A percentile compares a stretch with the other conserved stretches of the same genome.
Conservation (phyloP, 805 yeast genomes). For the Kodamaea restingae region DNA sequence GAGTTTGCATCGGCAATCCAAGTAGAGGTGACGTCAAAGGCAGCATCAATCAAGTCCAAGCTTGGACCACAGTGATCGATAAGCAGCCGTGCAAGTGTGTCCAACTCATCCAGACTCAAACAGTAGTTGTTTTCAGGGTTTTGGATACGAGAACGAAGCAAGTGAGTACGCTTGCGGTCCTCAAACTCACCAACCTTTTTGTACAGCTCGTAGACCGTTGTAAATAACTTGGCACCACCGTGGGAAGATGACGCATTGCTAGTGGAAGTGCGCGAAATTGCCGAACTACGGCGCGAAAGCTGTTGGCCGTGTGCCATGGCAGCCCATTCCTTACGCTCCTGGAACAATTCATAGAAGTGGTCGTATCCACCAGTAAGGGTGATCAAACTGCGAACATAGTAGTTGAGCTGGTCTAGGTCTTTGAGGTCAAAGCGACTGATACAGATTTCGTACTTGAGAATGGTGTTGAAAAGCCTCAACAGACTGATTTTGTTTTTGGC, state of each 20-base stretch:
- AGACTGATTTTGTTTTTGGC: constrained; percentile 17
- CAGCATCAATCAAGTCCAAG: constrained; percentile 15
- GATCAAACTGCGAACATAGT: constrained; percentile 20
- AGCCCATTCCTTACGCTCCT: constrained; percentile 23
- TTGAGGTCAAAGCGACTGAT: constrained; percentile 26
- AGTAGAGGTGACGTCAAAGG: constrained; percentile 14
- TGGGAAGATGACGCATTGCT: not conserved
- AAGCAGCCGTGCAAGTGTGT: constrained; percentile 21
- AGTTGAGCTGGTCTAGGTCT: constrained; percentile 24
- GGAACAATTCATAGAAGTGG: constrained; percentile 25
- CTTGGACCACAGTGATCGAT: constrained; percentile 15
- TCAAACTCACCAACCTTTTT: constrained; percentile 29
- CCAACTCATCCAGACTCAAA: constrained; percentile 22
- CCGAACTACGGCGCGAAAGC: constrained; percentile 2
- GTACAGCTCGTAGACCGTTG: constrained; percentile 25
- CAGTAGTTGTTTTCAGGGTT: constrained; percentile 12
- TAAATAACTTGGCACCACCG: constrained; percentile 21
- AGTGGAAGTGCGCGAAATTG: not conserved
- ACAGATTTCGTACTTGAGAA: constrained; percentile 22
- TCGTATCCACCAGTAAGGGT: constrained; percentile 22
- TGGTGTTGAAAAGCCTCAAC: constrained; percentile 18
- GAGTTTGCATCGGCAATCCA: constrained; percentile 31
- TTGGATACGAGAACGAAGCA: constrained; percentile 17
- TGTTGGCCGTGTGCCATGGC: constrained; percentile 6
- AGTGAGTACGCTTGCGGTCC: constrained; percentile 15